Conservation (phyloP, 257 asterid genomes). For the Solanum verrucosum region DNA sequence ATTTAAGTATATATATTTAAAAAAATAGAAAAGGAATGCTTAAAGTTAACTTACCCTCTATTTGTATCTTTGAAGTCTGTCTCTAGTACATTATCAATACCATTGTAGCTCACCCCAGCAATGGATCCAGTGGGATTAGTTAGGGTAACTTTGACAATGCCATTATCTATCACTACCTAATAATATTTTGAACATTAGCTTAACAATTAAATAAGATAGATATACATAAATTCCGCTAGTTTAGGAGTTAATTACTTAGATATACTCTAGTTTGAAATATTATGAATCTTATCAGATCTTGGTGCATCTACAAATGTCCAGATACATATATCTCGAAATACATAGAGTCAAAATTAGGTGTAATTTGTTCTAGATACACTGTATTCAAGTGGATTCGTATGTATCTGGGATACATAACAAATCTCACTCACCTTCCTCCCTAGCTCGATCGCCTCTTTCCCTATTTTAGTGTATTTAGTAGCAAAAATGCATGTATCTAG, state of each 20-base stretch:
- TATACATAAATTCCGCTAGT: too few relatives aligned
- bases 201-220: background rate
- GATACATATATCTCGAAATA: too few relatives aligned
- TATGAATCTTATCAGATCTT: too few relatives aligned
- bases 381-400: background rate
- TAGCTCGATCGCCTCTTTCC: background rate
- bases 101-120: conserved; percentile 38
- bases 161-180: conserved; percentile 70
- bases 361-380: too few relatives aligned
- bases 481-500: too few relatives aligned
- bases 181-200: background rate
- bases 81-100: conserved; percentile 56
- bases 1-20: background rate
- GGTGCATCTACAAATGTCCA: too few relatives aligned
- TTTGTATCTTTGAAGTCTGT: conserved; percentile 32
- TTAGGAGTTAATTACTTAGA: background rate
- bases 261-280: too few relatives aligned
- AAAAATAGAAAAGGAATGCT: too few relatives aligned
- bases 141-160: conserved; percentile 44
- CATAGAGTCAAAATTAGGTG: background rate
- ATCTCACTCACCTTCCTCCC: background rate
- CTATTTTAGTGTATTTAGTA: too few relatives aligned
- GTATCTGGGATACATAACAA: background rate
- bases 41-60: conserved; percentile 33
- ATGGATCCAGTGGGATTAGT: conserved; percentile 61